Percentiles rank a stretch among this genome's conserved stretches.
phyloP scores from a whole-genome alignment of 129 eudicot species.

The Rutidosis leptorrhynchoides region DNA sequence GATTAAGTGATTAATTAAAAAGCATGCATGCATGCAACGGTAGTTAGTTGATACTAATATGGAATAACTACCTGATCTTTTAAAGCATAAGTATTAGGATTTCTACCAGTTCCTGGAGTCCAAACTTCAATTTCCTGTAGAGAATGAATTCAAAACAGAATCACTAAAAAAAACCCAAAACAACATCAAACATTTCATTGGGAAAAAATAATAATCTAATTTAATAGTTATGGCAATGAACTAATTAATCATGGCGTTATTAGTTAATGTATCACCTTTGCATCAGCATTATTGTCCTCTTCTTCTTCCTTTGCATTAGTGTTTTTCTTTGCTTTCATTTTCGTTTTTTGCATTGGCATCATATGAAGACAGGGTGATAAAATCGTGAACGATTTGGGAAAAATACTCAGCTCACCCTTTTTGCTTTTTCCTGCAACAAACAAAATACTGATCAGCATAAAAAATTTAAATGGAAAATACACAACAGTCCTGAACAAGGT shows the following conservation, averaged over 20 bases:
- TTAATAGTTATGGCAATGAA: too few relatives aligned
- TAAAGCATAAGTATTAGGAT: too few relatives aligned
- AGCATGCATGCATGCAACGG: too few relatives aligned
- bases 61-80: conserved; percentile 20
- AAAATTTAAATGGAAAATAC: too few relatives aligned
- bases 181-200: not conserved
- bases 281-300: conserved; percentile 36
- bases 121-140: conserved; percentile 50
- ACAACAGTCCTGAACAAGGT: too few relatives aligned
- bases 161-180: conserved; percentile 21
- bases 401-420: conserved; percentile 87
- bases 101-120: too few relatives aligned
- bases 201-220: too few relatives aligned
- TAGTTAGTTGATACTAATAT: too few relatives aligned
- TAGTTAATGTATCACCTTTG: conserved; percentile 36
- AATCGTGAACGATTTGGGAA: conserved; percentile 64
- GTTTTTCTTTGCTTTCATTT: too few relatives aligned
- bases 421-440: conserved; percentile 68
- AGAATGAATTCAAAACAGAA: not conserved
- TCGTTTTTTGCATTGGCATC: conserved; percentile 87
- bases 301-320: conserved; percentile 56
- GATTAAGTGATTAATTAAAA: not conserved
- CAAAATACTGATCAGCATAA: too few relatives aligned
- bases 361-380: conserved; percentile 90
- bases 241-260: too few relatives aligned